Evolutionary conservation across 148 eudicot genomes (phyloP).

Genomic region (Cornus kousa): DNA sequence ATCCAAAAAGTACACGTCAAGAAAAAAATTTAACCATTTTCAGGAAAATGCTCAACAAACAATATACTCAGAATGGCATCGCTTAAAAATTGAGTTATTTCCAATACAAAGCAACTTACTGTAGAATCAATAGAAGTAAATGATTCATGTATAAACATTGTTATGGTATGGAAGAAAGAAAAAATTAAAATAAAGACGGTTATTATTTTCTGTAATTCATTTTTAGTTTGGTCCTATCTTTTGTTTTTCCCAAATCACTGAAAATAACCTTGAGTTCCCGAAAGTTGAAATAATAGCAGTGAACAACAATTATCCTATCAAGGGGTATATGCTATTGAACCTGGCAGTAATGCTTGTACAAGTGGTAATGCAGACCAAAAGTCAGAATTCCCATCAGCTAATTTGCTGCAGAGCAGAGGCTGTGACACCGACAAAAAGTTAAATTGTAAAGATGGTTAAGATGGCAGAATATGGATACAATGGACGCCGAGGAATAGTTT

Average conservation of each 20-base stretch:
- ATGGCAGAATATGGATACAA: background rate
- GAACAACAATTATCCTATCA: background rate
- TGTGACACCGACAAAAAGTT: conserved; percentile 26
- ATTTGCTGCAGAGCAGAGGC: conserved; percentile 70
- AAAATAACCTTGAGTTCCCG: background rate
- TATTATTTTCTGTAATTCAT: background rate
- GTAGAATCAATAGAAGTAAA: background rate
- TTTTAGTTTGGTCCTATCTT: background rate
- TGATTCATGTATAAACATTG: background rate
- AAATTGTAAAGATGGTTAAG: conserved; percentile 4
- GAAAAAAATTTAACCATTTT: background rate
- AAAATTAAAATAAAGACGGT: too few relatives aligned
- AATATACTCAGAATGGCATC: background rate
- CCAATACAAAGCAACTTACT: background rate
- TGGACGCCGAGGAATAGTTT: background rate
- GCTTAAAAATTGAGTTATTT: background rate
- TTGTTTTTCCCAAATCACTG: background rate
- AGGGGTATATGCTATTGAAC: conserved; percentile 24
- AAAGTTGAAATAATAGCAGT: background rate
- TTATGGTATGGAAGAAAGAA: background rate
- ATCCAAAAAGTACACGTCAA: conserved; percentile 12
- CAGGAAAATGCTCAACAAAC: background rate
- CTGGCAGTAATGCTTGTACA: conserved; percentile 84
- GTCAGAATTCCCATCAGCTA: conserved; percentile 52
- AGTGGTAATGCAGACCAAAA: conserved; percentile 78